Evolutionary conservation across 345 rosid species (phyloP), one percentile per base, ranked within the genome.

Genomic region (Salix suchowensis): DNA sequence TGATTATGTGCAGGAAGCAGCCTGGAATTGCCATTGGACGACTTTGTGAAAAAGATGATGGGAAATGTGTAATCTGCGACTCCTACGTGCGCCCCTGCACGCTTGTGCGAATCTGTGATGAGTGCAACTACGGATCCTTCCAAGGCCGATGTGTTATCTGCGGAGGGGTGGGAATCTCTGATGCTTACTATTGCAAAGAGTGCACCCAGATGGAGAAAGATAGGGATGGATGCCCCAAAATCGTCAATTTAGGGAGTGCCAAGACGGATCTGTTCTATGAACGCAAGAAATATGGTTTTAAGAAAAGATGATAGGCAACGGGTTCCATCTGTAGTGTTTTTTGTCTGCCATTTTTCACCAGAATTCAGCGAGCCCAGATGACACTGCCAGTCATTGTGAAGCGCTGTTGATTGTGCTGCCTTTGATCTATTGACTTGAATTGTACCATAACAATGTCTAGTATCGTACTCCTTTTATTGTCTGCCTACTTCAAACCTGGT

Each of bases 41-140:
- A 28, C 75, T 91, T 1, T 89, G 93, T 50, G 94, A 88, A 80
- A 90, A 90, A 65, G 84, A 87, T 28, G 94, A 90, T 68, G 94
- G 92, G 6, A 90, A 91, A 69, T 91, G 95, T 32, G 91, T 91
- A 42, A 85, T 91, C 30, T 91, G 96, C 32, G 96, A 91, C 73
- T 91, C 91, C n/a, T 88, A 89, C 34, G 91, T 88, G 80, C 91
- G 88, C 65, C 93, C 96, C 10, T 91, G 96, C 84, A 91, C 93
- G 16, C 91, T 89, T 4, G 93, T 91, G 12, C 88, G 90, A 18
- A 83, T 89, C 4, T 91, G 93, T 48, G 96, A 91, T 52, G 91
- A 89, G 67, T 91, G 93, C 83, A 91, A 91, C 84, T 89, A 88
- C 23, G 93, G 95, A 1, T 91, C 95, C 4, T 91, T 89, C 83